phyloP scores from a whole-genome alignment of 495 filamentous ascomycete genomes.

The Cercophora scortea region DNA sequence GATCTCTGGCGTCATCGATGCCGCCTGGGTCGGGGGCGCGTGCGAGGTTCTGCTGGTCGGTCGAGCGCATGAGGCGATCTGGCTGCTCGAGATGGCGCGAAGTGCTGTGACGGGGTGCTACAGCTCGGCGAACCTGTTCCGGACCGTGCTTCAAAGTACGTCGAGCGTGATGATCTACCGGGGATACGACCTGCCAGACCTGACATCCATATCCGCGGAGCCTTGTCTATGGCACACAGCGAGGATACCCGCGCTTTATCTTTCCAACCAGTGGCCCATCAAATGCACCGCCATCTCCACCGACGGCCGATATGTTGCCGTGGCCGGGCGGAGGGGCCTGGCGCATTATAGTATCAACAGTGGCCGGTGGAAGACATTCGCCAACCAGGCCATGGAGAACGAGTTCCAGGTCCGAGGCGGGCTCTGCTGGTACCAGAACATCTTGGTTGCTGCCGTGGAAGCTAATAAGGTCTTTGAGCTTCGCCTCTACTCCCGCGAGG shows the following conservation, averaged over 20 bases:
- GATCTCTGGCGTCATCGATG: slow-evolving; percentile 66
- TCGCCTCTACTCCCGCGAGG: slow-evolving; percentile 85
- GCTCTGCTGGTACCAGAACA: slow-evolving; percentile 98
- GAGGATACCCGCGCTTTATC: slow-evolving; percentile 75
- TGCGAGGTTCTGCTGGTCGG: slow-evolving; percentile 73
- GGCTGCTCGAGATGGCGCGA: slow-evolving; percentile 84
- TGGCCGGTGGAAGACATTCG: slow-evolving; percentile 92
- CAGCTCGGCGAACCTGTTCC: slow-evolving; percentile 78
- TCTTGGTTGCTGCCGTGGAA: slow-evolving; percentile 90
- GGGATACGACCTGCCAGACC: slow-evolving; percentile 82
- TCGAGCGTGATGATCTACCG: slow-evolving; percentile 83
- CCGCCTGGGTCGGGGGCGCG: slow-evolving; percentile 79
- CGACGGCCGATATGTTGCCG: slow-evolving; percentile 89
- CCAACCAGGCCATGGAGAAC: slow-evolving; percentile 71
- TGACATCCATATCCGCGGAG: slow-evolving; percentile 89
- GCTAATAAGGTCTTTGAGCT: slow-evolving; percentile 76
- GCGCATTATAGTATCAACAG: slow-evolving; percentile 95
- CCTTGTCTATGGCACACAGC: slow-evolving; percentile 87
- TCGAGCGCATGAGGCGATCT: slow-evolving; percentile 65
- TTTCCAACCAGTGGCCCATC: slow-evolving; percentile 89
- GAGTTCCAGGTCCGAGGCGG: slow-evolving; percentile 88
- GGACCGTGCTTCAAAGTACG: slow-evolving; percentile 80
- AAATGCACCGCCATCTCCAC: slow-evolving; percentile 74
- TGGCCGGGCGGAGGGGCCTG: slow-evolving; percentile 84
- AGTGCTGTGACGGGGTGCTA: slow-evolving; percentile 87